Percentiles rank a stretch among this genome's conserved stretches.
Conservation (phyloP, 2,329 filamentous ascomycete species). For the Penicillium carneum region DNA sequence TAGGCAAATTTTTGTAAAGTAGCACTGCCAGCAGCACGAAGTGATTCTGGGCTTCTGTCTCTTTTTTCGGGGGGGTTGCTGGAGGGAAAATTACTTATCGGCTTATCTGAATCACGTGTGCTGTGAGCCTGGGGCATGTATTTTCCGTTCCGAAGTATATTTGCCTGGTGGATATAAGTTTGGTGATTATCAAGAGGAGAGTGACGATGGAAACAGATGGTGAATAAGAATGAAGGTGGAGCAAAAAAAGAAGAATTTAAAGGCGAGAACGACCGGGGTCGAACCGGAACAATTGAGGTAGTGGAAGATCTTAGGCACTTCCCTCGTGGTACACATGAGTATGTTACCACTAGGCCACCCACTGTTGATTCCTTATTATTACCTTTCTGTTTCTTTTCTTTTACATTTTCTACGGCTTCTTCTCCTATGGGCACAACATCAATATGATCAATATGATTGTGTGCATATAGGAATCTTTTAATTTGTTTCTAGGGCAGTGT, state of each 20-base stretch:
- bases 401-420: rapidly evolving
- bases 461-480: background rate
- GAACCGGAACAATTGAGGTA: constrained; percentile 3
- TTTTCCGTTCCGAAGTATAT: constrained; percentile 21
- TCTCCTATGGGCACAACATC: background rate
- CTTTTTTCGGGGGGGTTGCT: constrained; percentile 18
- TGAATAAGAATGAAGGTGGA: too few species aligned
- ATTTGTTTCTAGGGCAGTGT: too few species aligned
- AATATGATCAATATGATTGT: too few species aligned
- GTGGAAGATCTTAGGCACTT: constrained; percentile 13
- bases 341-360: constrained; percentile 8
- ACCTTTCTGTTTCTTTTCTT: background rate
- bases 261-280: background rate
- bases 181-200: background rate
- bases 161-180: background rate
- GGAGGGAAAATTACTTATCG: constrained; percentile 25
- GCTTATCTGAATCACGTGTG: constrained; percentile 18
- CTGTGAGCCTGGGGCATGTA: background rate
- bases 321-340: background rate
- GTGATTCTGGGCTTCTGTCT: constrained; percentile 10
- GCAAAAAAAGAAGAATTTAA: too few species aligned
- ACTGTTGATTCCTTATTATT: background rate
- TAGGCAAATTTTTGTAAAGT: constrained; percentile 6
- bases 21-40: constrained; percentile 34
- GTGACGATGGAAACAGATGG: too few species aligned